Conservation (phyloP, 805 yeast genomes). For the Cyberlindnera japonica region DNA sequence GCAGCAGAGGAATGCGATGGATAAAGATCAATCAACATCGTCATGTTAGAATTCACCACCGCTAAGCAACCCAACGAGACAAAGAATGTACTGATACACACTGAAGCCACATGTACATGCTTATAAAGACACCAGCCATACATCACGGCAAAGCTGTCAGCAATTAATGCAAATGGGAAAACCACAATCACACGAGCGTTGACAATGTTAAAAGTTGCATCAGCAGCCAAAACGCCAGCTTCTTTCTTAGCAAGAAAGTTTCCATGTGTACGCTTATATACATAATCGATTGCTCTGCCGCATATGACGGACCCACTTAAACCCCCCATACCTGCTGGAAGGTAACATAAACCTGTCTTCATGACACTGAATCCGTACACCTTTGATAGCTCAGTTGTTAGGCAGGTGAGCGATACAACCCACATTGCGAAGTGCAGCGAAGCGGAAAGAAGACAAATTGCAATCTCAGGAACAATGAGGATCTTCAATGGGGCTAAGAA, state of each 20-base stretch:
- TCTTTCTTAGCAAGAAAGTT: constrained; percentile 20
- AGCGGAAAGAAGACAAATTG: constrained; percentile 48
- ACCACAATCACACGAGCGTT: constrained; percentile 49
- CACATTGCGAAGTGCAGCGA: constrained; percentile 66
- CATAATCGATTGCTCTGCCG: constrained; percentile 54
- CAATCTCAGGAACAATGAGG: constrained; percentile 41
- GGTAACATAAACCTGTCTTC: constrained; percentile 67
- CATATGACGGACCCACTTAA: constrained; percentile 53
- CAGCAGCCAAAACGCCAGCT: constrained; percentile 23
- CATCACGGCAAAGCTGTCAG: constrained; percentile 41
- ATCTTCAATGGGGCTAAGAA: constrained; percentile 41
- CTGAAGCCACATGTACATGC: constrained; percentile 8
- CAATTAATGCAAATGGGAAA: constrained; percentile 39
- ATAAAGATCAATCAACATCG: constrained; percentile 69
- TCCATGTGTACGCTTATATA: constrained; percentile 29
- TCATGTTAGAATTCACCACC: constrained; percentile 53
- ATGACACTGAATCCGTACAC: constrained; percentile 49
- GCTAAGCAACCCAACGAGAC: constrained; percentile 57
- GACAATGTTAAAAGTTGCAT: constrained; percentile 46
- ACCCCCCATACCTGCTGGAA: constrained; percentile 71
- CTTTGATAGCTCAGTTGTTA: constrained; percentile 50
- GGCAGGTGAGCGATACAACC: constrained; percentile 64
- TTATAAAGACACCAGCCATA: constrained; percentile 75
- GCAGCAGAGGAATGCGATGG: constrained; percentile 74
- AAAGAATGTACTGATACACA: constrained; percentile 50